These are phyloP conservation scores for Geosmithia putterillii DNA, from an alignment of 2,329 filamentous ascomycete genomes.

Conservation along the genomic window DNA sequence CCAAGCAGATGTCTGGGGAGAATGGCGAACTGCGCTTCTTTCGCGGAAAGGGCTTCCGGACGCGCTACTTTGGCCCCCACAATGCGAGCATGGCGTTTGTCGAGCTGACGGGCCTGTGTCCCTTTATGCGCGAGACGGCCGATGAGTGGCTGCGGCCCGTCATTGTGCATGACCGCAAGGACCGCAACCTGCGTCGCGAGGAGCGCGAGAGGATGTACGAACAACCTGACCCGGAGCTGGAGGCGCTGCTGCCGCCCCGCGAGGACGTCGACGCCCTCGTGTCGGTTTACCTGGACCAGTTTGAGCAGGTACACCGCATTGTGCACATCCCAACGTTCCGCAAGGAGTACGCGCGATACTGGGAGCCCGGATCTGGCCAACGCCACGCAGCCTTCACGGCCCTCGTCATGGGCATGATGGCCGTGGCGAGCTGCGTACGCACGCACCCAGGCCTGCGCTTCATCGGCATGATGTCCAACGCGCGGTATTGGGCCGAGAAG, in stretches of 20 bases:
- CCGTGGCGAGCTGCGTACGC: conserved; percentile 44
- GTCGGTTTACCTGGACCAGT: conserved; percentile 38
- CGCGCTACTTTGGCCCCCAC: conserved; percentile 46
- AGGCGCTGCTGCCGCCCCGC: conserved; percentile 34
- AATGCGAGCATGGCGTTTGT: conserved; percentile 49
- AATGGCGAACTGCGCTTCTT: conserved; percentile 45
- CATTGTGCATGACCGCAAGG: conserved; percentile 41
- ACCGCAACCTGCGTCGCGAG: conserved; percentile 38
- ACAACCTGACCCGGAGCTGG: conserved; percentile 34
- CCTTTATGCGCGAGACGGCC: conserved; percentile 51
- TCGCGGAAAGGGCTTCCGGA: conserved; percentile 46
- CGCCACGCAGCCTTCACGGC: conserved; percentile 42
- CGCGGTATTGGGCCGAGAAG: conserved; percentile 39
- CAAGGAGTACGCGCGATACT: conserved; percentile 42
- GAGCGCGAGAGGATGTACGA: conserved; percentile 37
- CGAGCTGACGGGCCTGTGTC: conserved; percentile 43
- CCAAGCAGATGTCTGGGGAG: conserved; percentile 25
- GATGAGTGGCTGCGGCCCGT: conserved; percentile 49
- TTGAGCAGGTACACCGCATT: conserved; percentile 43
- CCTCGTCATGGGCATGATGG: conserved; percentile 46
- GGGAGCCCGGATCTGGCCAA: conserved; percentile 28
- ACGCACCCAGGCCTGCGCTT: conserved; percentile 40
- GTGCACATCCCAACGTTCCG: conserved; percentile 48
- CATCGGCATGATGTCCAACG: conserved; percentile 44
- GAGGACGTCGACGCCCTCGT: conserved; percentile 36